These are phyloP conservation scores for Coleophoma eucalyptorum DNA, from an alignment of 2,329 filamentous ascomycete genomes.

Conservation along the genomic window DNA sequence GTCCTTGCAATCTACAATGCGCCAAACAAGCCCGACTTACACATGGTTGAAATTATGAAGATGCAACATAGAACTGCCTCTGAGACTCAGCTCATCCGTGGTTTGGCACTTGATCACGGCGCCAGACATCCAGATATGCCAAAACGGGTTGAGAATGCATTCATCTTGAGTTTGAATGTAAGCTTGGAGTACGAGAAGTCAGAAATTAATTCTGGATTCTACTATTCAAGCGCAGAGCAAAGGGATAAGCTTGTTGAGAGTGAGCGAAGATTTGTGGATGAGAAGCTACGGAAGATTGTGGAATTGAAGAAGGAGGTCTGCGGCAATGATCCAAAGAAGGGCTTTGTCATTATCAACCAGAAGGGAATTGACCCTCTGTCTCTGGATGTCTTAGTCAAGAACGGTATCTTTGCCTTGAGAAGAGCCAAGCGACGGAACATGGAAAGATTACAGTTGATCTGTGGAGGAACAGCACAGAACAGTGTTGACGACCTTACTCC, in stretches of 20 bases:
- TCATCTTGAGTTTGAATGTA: conserved; percentile 92
- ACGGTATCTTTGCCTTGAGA: conserved; percentile 90
- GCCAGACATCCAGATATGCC: conserved; percentile 98
- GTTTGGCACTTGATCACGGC: conserved; percentile 90
- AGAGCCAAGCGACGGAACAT: conserved; percentile 98
- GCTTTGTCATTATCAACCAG: conserved; percentile 97
- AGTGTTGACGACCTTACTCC: conserved; percentile 90
- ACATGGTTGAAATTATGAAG: conserved; percentile 99
- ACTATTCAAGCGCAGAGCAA: conserved; percentile 96
- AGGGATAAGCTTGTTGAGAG: conserved; percentile 97
- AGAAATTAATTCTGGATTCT: conserved; percentile 98
- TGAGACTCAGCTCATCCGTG: conserved; percentile 93
- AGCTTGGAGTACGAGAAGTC: conserved; percentile 98
- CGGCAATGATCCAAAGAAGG: conserved; percentile 87
- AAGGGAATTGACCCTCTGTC: conserved; percentile 98
- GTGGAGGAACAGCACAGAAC: conserved; percentile 89
- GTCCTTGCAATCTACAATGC: conserved; percentile 91
- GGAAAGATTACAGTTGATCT: conserved; percentile 94
- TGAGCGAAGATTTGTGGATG: conserved; percentile 91
- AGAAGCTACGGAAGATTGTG: conserved; percentile 95
- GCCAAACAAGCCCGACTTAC: conserved; percentile 88
- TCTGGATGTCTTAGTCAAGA: conserved; percentile 94
- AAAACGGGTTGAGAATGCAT: conserved; percentile 91
- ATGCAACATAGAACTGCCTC: conserved; percentile 98
- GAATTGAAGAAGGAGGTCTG: conserved; percentile 98